Base-by-base conservation (phyloP, 805 yeast genomes). In the Myxozyma sirexii region DNA sequence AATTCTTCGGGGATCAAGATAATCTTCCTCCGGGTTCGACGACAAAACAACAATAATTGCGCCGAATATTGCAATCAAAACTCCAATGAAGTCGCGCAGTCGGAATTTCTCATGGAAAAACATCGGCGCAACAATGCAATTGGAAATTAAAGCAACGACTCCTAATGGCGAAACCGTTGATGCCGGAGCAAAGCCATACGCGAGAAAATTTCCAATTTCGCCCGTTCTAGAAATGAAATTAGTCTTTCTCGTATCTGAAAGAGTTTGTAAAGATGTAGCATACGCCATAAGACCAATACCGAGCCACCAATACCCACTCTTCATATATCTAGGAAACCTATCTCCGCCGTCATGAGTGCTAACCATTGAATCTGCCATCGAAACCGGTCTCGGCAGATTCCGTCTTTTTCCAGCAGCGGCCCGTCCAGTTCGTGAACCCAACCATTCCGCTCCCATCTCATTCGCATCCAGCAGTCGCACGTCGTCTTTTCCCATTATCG, bases 91-190 rank as follows among this genome's bases (percentile, higher is more conserved):
- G 33, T 78, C 79, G 39, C 74, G 66, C 10, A 46, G 26, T 12
- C 74, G 63, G 13, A 78, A 69, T 3, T 67, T 68, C 60, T 78
- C 81, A 53, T 77, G 74, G 64, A 80, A 80, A 23, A 79, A 61
- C 0, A 80, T 69, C 0, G 83, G 84, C 0, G 83, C 83, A 23
- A 81, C 72, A 1, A 80, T 72, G 54, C 80, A 74, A 61, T 81
- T 80, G 2, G 82, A 75, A 0, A 81, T 72, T 21, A 79, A 73
- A 0, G 83, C 79, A 38, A 79, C 78, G 1, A 80, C 82, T 3
- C 84, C 84, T 33, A 80, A 60, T 0, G 84, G 82, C 3, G 81
- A 77, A 17, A 80, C 82, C 2, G 79, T 71, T 10, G 79, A 74
- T 4, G 80, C 80, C 0, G 82, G 81, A 0, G 80, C 78, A 45